Evolutionary conservation across 2,329 filamentous ascomycete species (phyloP).

Genomic region (Aureobasidium subglaciale): DNA sequence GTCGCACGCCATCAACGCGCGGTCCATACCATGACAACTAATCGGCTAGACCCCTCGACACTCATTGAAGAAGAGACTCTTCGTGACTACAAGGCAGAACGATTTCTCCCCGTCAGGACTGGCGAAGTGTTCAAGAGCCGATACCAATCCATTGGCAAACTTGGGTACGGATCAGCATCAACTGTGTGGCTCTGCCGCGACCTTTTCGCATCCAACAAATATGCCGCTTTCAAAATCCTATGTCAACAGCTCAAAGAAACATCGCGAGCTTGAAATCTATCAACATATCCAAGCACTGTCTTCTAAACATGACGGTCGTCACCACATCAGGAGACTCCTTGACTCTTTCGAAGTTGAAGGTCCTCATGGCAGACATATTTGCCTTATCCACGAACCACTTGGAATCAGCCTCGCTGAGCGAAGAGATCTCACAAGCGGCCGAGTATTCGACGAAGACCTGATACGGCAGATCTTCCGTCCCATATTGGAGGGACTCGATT

Average conservation of each 20-base stretch:
- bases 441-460: slow-evolving; percentile 14
- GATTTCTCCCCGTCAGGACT: slow-evolving; percentile 33
- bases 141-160: slow-evolving; percentile 37
- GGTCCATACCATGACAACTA: neutral
- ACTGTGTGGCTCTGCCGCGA: slow-evolving; percentile 40
- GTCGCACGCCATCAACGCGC: neutral
- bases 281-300: slow-evolving; percentile 22
- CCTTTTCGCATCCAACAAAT: slow-evolving; percentile 24
- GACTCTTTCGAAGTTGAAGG: slow-evolving; percentile 30
- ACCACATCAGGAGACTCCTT: slow-evolving; percentile 29
- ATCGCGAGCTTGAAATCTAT: slow-evolving; percentile 29
- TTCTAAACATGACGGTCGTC: slow-evolving; percentile 25
- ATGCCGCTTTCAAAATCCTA: slow-evolving; percentile 32
- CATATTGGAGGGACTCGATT: slow-evolving; percentile 25
- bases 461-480: neutral
- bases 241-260: slow-evolving; percentile 24
- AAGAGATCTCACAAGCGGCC: slow-evolving; percentile 22
- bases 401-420: slow-evolving; percentile 34
- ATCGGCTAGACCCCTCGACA: neutral
- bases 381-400: slow-evolving; percentile 31
- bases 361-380: slow-evolving; percentile 30
- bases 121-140: slow-evolving; percentile 28
- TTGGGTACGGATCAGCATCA: slow-evolving; percentile 37
- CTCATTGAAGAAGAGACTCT: slow-evolving; percentile 26
- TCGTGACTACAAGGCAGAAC: slow-evolving; percentile 23